Evolutionary conservation across 2,329 filamentous ascomycete species (phyloP), one percentile per base, ranked within the genome.

Genomic region (Zalaria sp.): DNA sequence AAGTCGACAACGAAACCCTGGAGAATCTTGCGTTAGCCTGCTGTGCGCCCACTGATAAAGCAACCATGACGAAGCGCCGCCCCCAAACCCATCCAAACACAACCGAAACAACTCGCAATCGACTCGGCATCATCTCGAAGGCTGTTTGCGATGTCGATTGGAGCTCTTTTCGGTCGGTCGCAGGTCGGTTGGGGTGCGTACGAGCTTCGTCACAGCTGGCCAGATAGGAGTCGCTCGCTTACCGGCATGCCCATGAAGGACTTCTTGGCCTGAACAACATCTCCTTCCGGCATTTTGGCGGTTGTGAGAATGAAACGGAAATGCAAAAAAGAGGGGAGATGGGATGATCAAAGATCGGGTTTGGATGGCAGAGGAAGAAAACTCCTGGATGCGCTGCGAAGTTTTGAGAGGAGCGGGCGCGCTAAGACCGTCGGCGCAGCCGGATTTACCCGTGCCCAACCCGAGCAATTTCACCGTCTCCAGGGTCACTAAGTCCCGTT

Each of bases 1-100:
- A 96, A 96, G 76, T 96, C 89, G 65, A 93, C 85, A 66, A 95
- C 64, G 78, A 96, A 96, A 68, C 85, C 84, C 81, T 93, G 61
- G 25, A 47, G 6, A 25, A 28, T 25, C 35, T 45, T 32, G 29
- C 29, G 49, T 53, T 46, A 53, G 51, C 39, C 11, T 35, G 10
- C 34, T 43, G 35, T 43, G 38, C 38, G 10, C 5, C 37, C 32
- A 42, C 27, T 32, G 38, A 37, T 29, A 40, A 36, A 31, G 31
- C 28, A 35, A 35, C 28, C 28, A 35, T 3, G n/a, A 25, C 11
- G 9, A 25, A 18, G 36, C 26, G 25, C 25, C 26, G 29, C 27
- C 35, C 29, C 27, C 27, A 40, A 9, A 26, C 34, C 38, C 18
- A 18, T 37, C 7, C 10, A 5, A 37, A 28, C 34, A 18, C 38